Evolutionary conservation across 768 basidiomycete species (phyloP).

Genomic region (Lanmaoa pseudosensibilis): DNA sequence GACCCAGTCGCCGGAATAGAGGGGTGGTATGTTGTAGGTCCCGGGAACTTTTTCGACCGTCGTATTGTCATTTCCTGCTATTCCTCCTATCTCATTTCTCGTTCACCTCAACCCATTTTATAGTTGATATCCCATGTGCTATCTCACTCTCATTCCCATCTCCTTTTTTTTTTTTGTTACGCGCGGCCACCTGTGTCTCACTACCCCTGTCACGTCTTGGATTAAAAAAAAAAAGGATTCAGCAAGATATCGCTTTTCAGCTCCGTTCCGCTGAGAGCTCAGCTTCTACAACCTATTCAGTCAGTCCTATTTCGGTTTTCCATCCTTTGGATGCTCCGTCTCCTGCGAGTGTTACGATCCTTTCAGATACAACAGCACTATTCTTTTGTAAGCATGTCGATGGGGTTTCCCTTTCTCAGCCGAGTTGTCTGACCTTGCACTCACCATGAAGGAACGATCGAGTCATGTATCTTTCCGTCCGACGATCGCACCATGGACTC

Average conservation of each 20-base stretch:
- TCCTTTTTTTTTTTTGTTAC: too few species aligned
- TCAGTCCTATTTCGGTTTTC: slow-evolving; percentile 88
- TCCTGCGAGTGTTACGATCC: slow-evolving; percentile 87
- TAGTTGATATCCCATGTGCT: too few species aligned
- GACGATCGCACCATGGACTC: slow-evolving; percentile 82
- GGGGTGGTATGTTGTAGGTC: too few species aligned
- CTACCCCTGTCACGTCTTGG: too few species aligned
- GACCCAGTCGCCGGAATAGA: too few species aligned
- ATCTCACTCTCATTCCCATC: too few species aligned
- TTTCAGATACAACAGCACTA: slow-evolving; percentile 80
- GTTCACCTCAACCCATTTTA: too few species aligned
- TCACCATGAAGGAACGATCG: slow-evolving; percentile 61
- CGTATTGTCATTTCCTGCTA: too few species aligned
- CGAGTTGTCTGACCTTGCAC: background rate
- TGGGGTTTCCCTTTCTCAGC: background rate
- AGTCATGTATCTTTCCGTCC: slow-evolving; percentile 91
- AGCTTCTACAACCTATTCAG: slow-evolving; percentile 35
- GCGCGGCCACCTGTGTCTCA: too few species aligned
- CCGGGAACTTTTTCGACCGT: too few species aligned
- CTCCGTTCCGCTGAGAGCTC: background rate
- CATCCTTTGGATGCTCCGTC: slow-evolving; percentile 85
- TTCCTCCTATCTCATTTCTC: too few species aligned
- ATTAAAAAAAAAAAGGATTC: too few species aligned
- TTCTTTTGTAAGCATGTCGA: slow-evolving; percentile 64
- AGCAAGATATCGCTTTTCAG: slow-evolving; percentile 70